A percentile compares a stretch with the other conserved stretches of the same genome.
phyloP scores from a whole-genome alignment of 345 rosid genomes.

The Eucalyptus pumila region DNA sequence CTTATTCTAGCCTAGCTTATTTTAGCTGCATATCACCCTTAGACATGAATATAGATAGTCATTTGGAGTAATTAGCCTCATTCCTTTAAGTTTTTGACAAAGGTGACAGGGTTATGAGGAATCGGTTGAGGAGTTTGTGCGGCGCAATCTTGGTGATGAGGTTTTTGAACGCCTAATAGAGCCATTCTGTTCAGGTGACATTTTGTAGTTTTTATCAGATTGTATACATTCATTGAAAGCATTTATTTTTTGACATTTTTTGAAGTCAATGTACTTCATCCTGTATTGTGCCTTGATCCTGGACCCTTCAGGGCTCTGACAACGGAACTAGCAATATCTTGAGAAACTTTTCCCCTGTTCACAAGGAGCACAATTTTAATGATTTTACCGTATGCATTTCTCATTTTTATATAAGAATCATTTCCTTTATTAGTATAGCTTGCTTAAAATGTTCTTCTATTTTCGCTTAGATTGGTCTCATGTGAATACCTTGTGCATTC shows the following conservation, averaged over 20 bases:
- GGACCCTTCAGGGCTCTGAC: background rate
- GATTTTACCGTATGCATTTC: background rate
- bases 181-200: conserved; percentile 92
- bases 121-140: conserved; percentile 91
- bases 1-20: background rate
- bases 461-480: background rate
- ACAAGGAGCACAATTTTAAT: background rate
- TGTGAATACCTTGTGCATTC: background rate
- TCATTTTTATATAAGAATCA: background rate
- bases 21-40: background rate
- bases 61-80: conserved; percentile 18
- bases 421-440: background rate
- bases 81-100: conserved; percentile 41
- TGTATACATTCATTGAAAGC: background rate
- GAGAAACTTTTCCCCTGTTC: background rate
- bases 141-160: conserved; percentile 87
- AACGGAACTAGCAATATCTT: background rate
- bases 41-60: background rate
- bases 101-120: conserved; percentile 94
- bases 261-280: background rate
- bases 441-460: background rate
- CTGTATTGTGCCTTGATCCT: background rate
- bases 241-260: background rate
- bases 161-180: conserved; percentile 91
- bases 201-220: background rate